Evolutionary conservation across 139 green algal genomes (phyloP), one percentile per base, ranked within the genome.

Genomic region (Tetradesmus obliquus): DNA sequence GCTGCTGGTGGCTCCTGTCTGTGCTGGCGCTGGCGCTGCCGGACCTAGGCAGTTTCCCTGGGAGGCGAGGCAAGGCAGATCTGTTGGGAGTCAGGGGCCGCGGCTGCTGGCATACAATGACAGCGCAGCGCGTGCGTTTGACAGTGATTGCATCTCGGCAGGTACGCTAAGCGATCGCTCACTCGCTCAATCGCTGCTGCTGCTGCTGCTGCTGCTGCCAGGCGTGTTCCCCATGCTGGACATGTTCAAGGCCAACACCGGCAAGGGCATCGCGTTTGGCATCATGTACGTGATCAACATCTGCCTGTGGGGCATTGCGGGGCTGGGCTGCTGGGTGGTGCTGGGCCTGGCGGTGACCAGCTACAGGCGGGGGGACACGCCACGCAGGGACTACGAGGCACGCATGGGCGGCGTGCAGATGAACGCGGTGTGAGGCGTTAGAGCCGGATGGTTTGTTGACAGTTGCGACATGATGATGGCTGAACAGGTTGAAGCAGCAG

Each of bases 261-360:
- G 22, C 0, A 87, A 90, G 72, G 71, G 71, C 55, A 79, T 69
- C 15, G 83, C 90, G 8, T 92, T 90, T 87, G 90, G 83, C 55
- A 90, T 90, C 84, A 88, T 92, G 83, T 92, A 87, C 90, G 90
- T 92, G 72, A 89, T 92, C 83, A 92, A 92, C 84, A 83, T 92
- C n/a, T 24, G 8, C 20, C 45, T 90, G 20, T 92, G 90, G 90
- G 90, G 83, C 55, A 58, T 90, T 32, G 90, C 71, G 24, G 90
- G 19, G 7, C 10, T 90, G 13, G 90, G 71, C 22, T 87, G 72
- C 74, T 92, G 83, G 83, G 24, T 92, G 54, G 71, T 84, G 12
- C 51, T 90, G 17, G 86, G 86, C 53, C 86, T 90, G 53, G 86
- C 86, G 24, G 86, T 90, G 53, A 32, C 86, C 19, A 62, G 55